phyloP scores from a whole-genome alignment of 2,329 filamentous ascomycete species.

The Penicillium sp. region DNA sequence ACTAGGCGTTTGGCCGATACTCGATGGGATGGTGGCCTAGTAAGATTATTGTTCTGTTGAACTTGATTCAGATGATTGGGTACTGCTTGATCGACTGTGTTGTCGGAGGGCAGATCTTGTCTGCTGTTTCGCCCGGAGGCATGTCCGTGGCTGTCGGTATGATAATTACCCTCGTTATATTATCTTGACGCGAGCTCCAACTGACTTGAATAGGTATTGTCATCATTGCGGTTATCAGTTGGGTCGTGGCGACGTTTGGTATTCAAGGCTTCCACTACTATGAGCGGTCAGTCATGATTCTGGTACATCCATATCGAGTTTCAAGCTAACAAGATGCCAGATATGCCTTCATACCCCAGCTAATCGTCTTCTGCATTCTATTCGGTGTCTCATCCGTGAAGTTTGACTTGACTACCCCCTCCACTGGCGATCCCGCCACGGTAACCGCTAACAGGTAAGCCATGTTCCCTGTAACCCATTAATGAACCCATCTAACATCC shows the following conservation, averaged over 20 bases:
- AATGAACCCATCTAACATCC: neutral
- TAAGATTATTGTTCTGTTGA: constrained; percentile 63
- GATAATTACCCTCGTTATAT: constrained; percentile 3
- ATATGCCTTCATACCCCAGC: constrained; percentile 65
- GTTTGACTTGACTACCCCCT: constrained; percentile 57
- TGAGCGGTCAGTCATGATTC: constrained; percentile 51
- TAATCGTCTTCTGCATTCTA: constrained; percentile 61
- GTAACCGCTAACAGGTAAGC: constrained; percentile 49
- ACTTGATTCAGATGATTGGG: constrained; percentile 62
- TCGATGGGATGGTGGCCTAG: constrained; percentile 67
- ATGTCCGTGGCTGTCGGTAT: constrained; percentile 63
- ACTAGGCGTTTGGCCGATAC: constrained; percentile 58
- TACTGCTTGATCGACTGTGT: constrained; percentile 66
- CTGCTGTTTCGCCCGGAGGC: constrained; percentile 60
- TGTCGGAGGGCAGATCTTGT: constrained; percentile 67
- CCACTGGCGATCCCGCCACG: constrained; percentile 53
- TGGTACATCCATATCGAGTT: neutral
- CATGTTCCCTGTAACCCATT: neutral
- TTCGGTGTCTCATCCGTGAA: constrained; percentile 61
- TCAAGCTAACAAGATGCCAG: constrained; percentile 27
- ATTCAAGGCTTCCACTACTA: constrained; percentile 69
- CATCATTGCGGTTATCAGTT: constrained; percentile 62
- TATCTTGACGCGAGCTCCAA: neutral
- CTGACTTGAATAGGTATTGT: constrained; percentile 51
- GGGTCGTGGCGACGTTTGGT: constrained; percentile 66